phyloP scores from a whole-genome alignment of 2,329 filamentous ascomycete species.

The Aspergillus fischeri region DNA sequence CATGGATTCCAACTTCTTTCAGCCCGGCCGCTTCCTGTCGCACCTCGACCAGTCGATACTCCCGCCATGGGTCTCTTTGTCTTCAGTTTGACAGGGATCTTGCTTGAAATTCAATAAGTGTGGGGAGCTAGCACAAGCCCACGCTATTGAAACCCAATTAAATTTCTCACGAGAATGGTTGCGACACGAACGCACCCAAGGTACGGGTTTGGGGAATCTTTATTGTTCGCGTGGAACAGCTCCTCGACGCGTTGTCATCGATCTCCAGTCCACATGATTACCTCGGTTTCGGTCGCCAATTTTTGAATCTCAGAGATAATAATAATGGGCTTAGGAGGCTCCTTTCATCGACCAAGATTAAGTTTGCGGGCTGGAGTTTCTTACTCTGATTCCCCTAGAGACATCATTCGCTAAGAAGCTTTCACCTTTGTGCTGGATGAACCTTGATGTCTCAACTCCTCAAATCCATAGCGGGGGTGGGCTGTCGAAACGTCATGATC shows the following conservation, averaged over 20 bases:
- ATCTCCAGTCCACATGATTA: not conserved
- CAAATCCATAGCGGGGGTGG: not conserved
- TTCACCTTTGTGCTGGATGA: not conserved
- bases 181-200: not conserved
- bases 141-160: not conserved
- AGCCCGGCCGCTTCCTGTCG: not conserved
- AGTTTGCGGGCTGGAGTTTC: not conserved
- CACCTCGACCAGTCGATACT: constrained; percentile 6
- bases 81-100: not conserved
- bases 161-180: not conserved
- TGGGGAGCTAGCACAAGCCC: not conserved
- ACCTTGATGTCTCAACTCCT: not conserved
- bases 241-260: not conserved
- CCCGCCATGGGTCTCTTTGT: not conserved
- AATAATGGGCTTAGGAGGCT: not conserved
- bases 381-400: not conserved
- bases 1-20: not conserved
- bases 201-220: not conserved
- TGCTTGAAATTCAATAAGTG: not conserved
- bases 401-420: not conserved
- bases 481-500: not conserved
- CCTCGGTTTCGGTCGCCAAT: not conserved
- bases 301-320: not conserved
- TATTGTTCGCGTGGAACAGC: not conserved
- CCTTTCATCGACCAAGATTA: not conserved